Conservation (phyloP, 805 yeast genomes). For the Pichia paraexigua region DNA sequence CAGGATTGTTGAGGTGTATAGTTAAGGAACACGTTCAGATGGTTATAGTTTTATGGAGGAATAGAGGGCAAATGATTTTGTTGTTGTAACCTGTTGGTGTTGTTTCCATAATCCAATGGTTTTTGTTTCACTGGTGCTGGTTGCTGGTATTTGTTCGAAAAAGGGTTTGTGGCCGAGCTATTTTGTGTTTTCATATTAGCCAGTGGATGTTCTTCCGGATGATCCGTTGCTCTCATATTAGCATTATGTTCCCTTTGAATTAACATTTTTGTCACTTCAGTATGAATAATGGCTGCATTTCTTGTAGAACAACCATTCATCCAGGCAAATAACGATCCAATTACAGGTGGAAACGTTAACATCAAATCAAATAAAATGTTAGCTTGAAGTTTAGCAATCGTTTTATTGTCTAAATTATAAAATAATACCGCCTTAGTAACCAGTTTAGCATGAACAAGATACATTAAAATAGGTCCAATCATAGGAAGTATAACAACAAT, state of each 20-base stretch:
- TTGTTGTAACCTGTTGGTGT: neutral
- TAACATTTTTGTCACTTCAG: slow-evolving; percentile 19
- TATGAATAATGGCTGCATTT: slow-evolving; percentile 76
- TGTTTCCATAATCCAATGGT: neutral
- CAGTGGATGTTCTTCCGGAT: neutral
- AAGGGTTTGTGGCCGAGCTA: neutral
- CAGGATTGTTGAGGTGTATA: neutral
- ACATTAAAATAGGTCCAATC: slow-evolving; percentile 81
- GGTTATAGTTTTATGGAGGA: neutral
- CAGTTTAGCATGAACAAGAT: slow-evolving; percentile 64
- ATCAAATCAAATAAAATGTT: slow-evolving; percentile 69
- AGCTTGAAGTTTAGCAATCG: slow-evolving; percentile 64
- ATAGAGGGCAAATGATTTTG: neutral
- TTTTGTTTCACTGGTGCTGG: neutral
- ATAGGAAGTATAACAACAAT: slow-evolving; percentile 59
- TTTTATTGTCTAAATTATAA: slow-evolving; percentile 47
- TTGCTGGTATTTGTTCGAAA: neutral
- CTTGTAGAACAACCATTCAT: slow-evolving; percentile 79
- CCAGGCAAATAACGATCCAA: slow-evolving; percentile 78
- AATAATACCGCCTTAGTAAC: slow-evolving; percentile 50
- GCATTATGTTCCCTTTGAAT: slow-evolving; percentile 10
- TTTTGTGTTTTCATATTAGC: neutral
- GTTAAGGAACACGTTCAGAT: neutral
- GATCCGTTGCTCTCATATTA: neutral
- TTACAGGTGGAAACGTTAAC: slow-evolving; percentile 68